phyloP scores from a whole-genome alignment of 805 yeast species.

The Ogataea zsoltii region DNA sequence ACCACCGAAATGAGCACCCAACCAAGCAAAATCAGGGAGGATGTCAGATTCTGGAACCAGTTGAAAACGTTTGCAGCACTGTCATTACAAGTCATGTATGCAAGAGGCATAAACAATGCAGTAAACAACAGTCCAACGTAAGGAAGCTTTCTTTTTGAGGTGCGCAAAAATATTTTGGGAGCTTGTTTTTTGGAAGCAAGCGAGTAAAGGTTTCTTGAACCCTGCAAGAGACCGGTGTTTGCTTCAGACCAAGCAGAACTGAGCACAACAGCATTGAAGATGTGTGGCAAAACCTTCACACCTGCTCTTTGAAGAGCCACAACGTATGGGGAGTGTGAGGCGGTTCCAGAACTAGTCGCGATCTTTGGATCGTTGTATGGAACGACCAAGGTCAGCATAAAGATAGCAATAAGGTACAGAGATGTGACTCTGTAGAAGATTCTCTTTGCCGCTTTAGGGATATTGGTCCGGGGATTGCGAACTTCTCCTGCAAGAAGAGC shows the following conservation, averaged over 20 bases:
- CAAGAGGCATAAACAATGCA: constrained; percentile 48
- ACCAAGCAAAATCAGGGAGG: constrained; percentile 58
- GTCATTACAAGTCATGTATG: constrained; percentile 61
- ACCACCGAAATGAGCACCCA: constrained; percentile 54
- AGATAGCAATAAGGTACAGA: constrained; percentile 27
- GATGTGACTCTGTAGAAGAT: constrained; percentile 24
- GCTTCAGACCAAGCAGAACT: constrained; percentile 56
- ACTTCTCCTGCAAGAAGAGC: constrained; percentile 27
- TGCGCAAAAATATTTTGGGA: constrained; percentile 58
- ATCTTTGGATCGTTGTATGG: constrained; percentile 39
- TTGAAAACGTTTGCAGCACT: constrained; percentile 56
- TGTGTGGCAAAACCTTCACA: constrained; percentile 63
- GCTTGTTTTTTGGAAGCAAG: constrained; percentile 69
- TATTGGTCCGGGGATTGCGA: constrained; percentile 23
- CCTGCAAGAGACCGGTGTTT: constrained; percentile 65
- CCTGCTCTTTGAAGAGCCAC: constrained; percentile 67
- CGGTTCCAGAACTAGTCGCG: constrained; percentile 52
- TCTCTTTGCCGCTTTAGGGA: constrained; percentile 27
- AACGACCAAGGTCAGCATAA: constrained; percentile 49
- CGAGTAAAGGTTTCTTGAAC: constrained; percentile 67
- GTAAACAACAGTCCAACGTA: constrained; percentile 48
- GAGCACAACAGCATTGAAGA: constrained; percentile 69
- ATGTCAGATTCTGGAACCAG: constrained; percentile 61
- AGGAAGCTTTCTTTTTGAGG: constrained; percentile 59
- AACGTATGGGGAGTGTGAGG: constrained; percentile 72